These are phyloP conservation scores for Musa schizocarpa DNA, from an alignment of 176 grass and related monocot species.

Conservation along the genomic window DNA sequence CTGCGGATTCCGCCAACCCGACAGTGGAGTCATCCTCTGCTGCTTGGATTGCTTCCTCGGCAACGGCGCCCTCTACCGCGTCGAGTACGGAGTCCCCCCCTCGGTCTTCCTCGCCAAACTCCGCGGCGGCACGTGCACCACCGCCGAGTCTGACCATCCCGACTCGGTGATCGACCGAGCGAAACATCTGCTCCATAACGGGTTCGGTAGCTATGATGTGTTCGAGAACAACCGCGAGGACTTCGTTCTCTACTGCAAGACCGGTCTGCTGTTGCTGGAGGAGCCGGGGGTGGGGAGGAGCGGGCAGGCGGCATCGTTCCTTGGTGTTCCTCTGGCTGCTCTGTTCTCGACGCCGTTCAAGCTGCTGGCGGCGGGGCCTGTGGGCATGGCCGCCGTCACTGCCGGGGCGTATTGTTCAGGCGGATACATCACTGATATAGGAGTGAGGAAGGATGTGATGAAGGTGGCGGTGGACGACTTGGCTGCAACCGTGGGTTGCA, in stretches of 20 bases:
- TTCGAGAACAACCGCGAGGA: constrained; percentile 98
- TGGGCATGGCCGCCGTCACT: constrained; percentile 88
- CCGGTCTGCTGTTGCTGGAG: constrained; percentile 52
- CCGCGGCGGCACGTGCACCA: constrained; percentile 88
- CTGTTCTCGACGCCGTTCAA: constrained; percentile 78
- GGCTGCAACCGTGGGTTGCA: constrained; percentile 35
- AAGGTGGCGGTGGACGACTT: constrained; percentile 68
- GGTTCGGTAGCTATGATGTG: constrained; percentile 87
- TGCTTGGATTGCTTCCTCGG: constrained; percentile 88
- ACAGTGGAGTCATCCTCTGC: constrained; percentile 67
- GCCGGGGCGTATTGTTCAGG: constrained; percentile 94
- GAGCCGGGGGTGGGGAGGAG: constrained; percentile 71
- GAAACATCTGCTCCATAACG: constrained; percentile 83
- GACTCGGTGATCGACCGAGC: constrained; percentile 68
- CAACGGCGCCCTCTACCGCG: constrained; percentile 67
- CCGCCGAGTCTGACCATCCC: constrained; percentile 54
- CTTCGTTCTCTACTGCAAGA: constrained; percentile 97
- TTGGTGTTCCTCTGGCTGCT: constrained; percentile 74
- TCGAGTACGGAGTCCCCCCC: constrained; percentile 70
- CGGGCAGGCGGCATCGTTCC: constrained; percentile 71
- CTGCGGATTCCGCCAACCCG: constrained; percentile 72
- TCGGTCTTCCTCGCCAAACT: constrained; percentile 75
- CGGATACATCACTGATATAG: constrained; percentile 85
- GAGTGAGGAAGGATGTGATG: constrained; percentile 76
- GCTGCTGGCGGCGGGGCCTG: constrained; percentile 63